Evolutionary conservation across 2,329 filamentous ascomycete species (phyloP).

Genomic region (Didymella sp.): DNA sequence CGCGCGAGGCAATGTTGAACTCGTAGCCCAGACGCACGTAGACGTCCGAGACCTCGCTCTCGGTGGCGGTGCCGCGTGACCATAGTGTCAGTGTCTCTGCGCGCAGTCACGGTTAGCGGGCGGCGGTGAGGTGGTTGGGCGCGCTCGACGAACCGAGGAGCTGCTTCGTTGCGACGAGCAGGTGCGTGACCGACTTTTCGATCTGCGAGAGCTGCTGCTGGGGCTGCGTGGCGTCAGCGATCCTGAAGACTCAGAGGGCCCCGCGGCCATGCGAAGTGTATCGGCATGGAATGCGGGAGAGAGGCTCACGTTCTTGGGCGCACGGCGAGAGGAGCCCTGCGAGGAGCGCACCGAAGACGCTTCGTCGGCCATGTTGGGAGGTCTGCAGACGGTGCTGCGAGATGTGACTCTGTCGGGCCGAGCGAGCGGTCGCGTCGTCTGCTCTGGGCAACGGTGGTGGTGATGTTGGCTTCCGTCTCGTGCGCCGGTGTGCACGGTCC

Average conservation of each 20-base stretch:
- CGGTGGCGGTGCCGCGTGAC: constrained; percentile 90
- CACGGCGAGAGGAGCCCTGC: constrained; percentile 56
- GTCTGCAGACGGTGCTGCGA: too few relatives aligned
- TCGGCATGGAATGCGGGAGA: background rate
- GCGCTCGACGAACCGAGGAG: constrained; percentile 67
- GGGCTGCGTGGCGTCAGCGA: constrained; percentile 56
- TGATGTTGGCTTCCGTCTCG: background rate
- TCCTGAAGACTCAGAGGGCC: constrained; percentile 1
- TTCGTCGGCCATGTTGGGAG: constrained; percentile 39
- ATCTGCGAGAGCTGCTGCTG: constrained; percentile 89
- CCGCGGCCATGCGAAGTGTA: background rate
- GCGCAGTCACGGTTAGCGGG: constrained; percentile 22
- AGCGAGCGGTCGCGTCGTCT: constrained; percentile 4
- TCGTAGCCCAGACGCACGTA: constrained; percentile 98
- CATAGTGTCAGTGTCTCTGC: constrained; percentile 92
- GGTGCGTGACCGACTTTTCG: constrained; percentile 92
- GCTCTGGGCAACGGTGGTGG: background rate
- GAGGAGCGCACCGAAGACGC: constrained; percentile 39
- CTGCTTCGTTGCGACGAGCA: constrained; percentile 96
- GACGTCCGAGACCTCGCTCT: constrained; percentile 95
- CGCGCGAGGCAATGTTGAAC: constrained; percentile 98
- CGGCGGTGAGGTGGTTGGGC: constrained; percentile 6
- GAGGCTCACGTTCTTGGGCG: constrained; percentile 48
- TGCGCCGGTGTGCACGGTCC: too few relatives aligned
- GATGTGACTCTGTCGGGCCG: constrained; percentile 21